phyloP scores from a whole-genome alignment of 2,329 filamentous ascomycete genomes.

The Colletotrichum costaricense region DNA sequence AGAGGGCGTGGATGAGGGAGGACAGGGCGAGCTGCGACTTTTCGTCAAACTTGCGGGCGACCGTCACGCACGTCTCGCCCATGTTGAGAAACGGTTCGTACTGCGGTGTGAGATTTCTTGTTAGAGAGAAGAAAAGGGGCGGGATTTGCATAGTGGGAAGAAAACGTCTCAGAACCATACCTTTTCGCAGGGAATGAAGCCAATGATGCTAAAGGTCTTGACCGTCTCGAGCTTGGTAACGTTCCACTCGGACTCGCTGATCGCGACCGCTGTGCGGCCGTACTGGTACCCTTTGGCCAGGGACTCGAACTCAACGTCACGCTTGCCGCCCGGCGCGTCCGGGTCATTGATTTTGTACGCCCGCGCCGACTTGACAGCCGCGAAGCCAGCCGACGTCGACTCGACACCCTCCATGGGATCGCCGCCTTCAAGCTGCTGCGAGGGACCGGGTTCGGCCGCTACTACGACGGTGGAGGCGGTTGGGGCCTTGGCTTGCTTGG shows the following conservation, averaged over 20 bases:
- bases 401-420: slow-evolving; percentile 63
- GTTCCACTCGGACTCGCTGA: slow-evolving; percentile 86
- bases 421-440: slow-evolving; percentile 59
- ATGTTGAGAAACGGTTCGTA: slow-evolving; percentile 89
- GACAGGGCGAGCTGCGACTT: slow-evolving; percentile 87
- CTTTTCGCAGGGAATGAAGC: slow-evolving; percentile 81
- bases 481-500: slow-evolving; percentile 79
- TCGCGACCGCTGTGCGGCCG: slow-evolving; percentile 89
- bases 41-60: slow-evolving; percentile 82
- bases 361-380: slow-evolving; percentile 79
- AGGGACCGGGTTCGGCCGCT: slow-evolving; percentile 57
- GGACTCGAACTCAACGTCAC: slow-evolving; percentile 83
- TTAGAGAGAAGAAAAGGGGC: background rate
- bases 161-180: slow-evolving; percentile 52
- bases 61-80: slow-evolving; percentile 81
- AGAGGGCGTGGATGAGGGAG: slow-evolving; percentile 88
- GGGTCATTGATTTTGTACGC: slow-evolving; percentile 85
- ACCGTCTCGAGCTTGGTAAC: slow-evolving; percentile 87
- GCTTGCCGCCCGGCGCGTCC: slow-evolving; percentile 79
- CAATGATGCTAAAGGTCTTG: slow-evolving; percentile 83
- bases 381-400: slow-evolving; percentile 59
- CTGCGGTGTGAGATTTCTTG: slow-evolving; percentile 59
- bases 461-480: slow-evolving; percentile 82
- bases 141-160: background rate
- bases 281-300: slow-evolving; percentile 96